Evolutionary conservation across 2,329 filamentous ascomycete species (phyloP).

Genomic region (Alternaria atra): DNA sequence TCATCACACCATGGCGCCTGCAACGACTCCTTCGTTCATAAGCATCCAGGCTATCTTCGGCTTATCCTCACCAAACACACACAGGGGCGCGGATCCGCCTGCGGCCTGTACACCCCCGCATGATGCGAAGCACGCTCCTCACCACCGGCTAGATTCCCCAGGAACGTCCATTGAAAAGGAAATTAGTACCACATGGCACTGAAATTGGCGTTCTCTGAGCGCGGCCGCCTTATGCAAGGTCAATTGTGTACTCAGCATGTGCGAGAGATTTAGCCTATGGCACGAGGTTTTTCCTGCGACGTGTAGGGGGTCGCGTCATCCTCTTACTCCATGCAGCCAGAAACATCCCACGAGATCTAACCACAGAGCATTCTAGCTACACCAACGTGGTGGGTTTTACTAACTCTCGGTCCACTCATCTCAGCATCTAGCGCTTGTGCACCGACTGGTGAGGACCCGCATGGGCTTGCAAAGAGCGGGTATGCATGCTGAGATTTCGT

Average conservation of each 20-base stretch:
- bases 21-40: constrained; percentile 8
- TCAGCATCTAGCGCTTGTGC: constrained; percentile 27
- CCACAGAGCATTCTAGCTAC: constrained; percentile 32
- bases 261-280: constrained; percentile 23
- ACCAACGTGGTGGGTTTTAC: constrained; percentile 37
- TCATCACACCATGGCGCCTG: constrained; percentile 34
- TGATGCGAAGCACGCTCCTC: constrained; percentile 31
- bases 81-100: constrained; percentile 23
- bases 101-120: constrained; percentile 30
- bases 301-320: constrained; percentile 28
- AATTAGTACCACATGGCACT: constrained; percentile 22
- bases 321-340: constrained; percentile 28
- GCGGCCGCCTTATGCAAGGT: constrained; percentile 24
- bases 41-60: constrained; percentile 42
- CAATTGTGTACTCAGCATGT: constrained; percentile 11
- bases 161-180: constrained; percentile 24
- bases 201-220: constrained; percentile 12
- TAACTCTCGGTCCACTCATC: constrained; percentile 26
- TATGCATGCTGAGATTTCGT: constrained; percentile 26
- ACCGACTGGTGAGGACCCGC: constrained; percentile 20
- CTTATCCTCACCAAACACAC: constrained; percentile 28
- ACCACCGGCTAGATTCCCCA: constrained; percentile 31
- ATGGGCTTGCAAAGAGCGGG: constrained; percentile 26
- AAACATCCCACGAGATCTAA: constrained; percentile 32
- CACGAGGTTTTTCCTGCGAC: constrained; percentile 10